These are phyloP conservation scores for Neohortaea acidophila DNA, from an alignment of 495 filamentous ascomycete genomes.

Conservation along the genomic window DNA sequence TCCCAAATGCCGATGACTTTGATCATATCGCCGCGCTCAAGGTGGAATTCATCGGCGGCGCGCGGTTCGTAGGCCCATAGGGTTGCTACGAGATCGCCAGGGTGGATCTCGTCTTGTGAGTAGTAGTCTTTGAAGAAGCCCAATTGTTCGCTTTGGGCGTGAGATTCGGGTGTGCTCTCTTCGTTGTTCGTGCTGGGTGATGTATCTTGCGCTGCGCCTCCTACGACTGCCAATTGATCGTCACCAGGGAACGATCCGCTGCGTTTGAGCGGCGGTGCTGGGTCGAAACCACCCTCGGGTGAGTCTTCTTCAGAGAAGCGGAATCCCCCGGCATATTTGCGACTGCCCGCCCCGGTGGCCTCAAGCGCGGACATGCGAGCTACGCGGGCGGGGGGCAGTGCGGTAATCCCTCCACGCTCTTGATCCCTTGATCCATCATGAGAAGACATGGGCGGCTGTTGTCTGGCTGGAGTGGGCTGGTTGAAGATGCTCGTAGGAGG, in stretches of 20 bases:
- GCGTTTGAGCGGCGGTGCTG: conserved; percentile 50
- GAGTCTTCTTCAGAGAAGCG: conserved; percentile 66
- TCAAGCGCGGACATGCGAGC: conserved; percentile 93
- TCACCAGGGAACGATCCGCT: conserved; percentile 82
- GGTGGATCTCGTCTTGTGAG: conserved; percentile 87
- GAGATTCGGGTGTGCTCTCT: conserved; percentile 57
- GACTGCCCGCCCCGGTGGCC: conserved; percentile 30
- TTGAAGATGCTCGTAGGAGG: conserved; percentile 56
- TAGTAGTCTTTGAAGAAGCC: conserved; percentile 98
- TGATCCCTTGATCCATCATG: conserved; percentile 22
- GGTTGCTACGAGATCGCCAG: conserved; percentile 74
- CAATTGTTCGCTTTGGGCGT: conserved; percentile 84
- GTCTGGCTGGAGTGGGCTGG: conserved; percentile 63
- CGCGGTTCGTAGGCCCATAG: conserved; percentile 96
- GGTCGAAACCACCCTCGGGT: conserved; percentile 47
- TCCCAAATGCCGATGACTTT: conserved; percentile 99
- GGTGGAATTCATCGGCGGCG: conserved; percentile 80
- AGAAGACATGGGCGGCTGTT: conserved; percentile 23
- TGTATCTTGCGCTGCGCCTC: conserved; percentile 41
- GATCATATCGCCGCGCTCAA: conserved; percentile 95
- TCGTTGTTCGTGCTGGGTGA: conserved; percentile 55
- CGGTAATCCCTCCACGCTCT: conserved; percentile 31
- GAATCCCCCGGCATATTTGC: conserved; percentile 74
- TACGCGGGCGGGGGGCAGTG: conserved; percentile 75
- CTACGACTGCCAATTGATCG: conserved; percentile 48